Evolutionary conservation across 805 yeast species (phyloP).

Genomic region (Lachancea fermentati): DNA sequence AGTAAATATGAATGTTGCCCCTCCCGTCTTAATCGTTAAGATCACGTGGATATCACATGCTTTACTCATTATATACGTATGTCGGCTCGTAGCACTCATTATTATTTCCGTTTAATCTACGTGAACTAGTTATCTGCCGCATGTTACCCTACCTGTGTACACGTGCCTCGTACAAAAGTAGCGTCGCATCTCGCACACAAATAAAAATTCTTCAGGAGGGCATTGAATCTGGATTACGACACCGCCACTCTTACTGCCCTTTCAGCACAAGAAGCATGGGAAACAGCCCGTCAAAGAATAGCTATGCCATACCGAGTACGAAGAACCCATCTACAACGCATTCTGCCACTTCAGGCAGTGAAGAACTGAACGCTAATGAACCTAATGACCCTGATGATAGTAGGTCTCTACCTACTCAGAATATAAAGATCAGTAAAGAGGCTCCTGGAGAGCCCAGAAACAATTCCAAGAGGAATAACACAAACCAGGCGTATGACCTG

Average conservation of each 20-base stretch:
- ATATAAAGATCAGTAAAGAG: conserved; percentile 11
- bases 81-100: no score
- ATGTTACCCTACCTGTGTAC: no score
- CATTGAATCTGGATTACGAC: background rate
- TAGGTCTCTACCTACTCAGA: conserved; percentile 37
- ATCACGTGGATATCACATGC: background rate
- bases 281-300: conserved; percentile 54
- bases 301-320: conserved; percentile 36
- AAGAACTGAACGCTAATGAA: conserved; percentile 33
- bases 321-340: conserved; percentile 21
- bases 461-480: conserved; percentile 2
- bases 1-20: no score
- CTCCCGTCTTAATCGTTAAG: background rate
- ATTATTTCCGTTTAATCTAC: no score
- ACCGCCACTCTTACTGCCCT: conserved; percentile 2
- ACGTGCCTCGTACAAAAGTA: no score
- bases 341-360: conserved; percentile 28
- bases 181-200: background rate
- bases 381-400: conserved; percentile 45
- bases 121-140: no score
- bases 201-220: background rate
- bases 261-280: conserved; percentile 39
- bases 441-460: conserved; percentile 17
- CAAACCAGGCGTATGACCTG: conserved; percentile 21
- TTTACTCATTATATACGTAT: no score